Percentiles rank a stretch among this genome's conserved stretches.
Conservation (phyloP, 139 green algal species). For the Desmodesmus armatus region DNA sequence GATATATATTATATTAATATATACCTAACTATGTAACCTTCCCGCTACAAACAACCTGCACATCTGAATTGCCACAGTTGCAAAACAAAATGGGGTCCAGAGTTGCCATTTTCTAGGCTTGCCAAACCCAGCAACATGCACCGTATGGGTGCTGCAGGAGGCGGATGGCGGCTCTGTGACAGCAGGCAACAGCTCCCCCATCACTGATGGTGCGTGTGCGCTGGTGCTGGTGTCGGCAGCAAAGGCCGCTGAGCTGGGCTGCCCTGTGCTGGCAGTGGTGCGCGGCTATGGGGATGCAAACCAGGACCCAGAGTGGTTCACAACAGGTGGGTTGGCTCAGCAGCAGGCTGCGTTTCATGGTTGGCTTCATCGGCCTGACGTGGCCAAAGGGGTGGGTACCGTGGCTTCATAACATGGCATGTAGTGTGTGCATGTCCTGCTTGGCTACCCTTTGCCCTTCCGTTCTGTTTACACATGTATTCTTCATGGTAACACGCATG, state of each 20-base stretch:
- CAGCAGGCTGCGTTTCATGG: too few species aligned
- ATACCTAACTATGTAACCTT: too few species aligned
- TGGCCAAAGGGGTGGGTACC: too few species aligned
- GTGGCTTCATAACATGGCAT: too few species aligned
- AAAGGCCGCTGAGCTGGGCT: slow-evolving; percentile 51
- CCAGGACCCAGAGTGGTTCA: slow-evolving; percentile 82
- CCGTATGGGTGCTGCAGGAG: too few species aligned
- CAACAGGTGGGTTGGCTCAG: slow-evolving; percentile 62
- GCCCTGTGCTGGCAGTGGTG: slow-evolving; percentile 76
- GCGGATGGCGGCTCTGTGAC: slow-evolving; percentile 76
- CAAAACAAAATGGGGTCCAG: neutral
- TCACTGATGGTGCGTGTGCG: slow-evolving; percentile 91
- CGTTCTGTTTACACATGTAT: too few species aligned
- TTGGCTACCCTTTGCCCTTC: too few species aligned
- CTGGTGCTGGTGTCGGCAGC: slow-evolving; percentile 78
- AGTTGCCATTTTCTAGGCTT: neutral
- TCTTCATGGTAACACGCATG: too few species aligned
- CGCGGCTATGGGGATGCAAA: slow-evolving; percentile 79
- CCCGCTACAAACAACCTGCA: too few species aligned
- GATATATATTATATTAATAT: too few species aligned
- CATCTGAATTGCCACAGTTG: neutral
- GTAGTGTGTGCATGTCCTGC: too few species aligned
- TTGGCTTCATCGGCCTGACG: too few species aligned
- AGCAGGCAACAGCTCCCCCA: slow-evolving; percentile 88
- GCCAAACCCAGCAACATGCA: neutral